Evolutionary conservation across 2,329 filamentous ascomycete genomes (phyloP), one percentile per base, ranked within the genome.

Genomic region (Coniella vitis): DNA sequence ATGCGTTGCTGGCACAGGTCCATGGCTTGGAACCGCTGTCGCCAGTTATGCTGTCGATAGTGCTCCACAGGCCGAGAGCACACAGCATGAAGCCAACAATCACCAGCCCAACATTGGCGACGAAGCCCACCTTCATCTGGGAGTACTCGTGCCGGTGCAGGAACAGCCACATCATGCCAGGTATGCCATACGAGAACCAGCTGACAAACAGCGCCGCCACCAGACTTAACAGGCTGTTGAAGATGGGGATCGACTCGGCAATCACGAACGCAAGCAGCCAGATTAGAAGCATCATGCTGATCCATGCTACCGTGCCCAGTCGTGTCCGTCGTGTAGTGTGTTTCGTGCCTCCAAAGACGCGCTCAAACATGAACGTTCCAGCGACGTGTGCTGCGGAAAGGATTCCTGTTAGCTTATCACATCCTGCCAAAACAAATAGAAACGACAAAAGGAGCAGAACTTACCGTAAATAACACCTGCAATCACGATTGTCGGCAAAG

Each of bases 401-500:
- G 25, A 29, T 5, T n/a, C n/a, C n/a, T n/a, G n/a, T n/a, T n/a
- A n/a, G n/a, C n/a, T 41, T 5, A 41, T n/a, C 20, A 19, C 5
- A 40, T n/a, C 19, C 13, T 7, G 2, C 20, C 12, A 21, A 8
- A 14, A 7, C 14, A 40, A 7, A 17, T 13, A n/a, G 38, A 17
- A 14, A 5, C 7, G 21, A 5, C n/a, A 13, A 8, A 25, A 21
- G 13, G 21, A 29, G 39, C 14, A 7, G 2, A 8, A 2, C 40
- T 42, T 42, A 34, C 40, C 40, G 60, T 85, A 83, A 54, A 88
- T 83, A 7, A 86, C 82, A 46, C 84, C 84, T 0, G 83, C 81
- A 43, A 88, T 78, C 41, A 87, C 69, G 50, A 87, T 87, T 2
- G 81, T 86, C 2, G 83, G 83, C 2, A 84, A 71, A 0, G 84